Conservation (phyloP, 2,329 filamentous ascomycete genomes). For the Penicillium capsulatum region DNA sequence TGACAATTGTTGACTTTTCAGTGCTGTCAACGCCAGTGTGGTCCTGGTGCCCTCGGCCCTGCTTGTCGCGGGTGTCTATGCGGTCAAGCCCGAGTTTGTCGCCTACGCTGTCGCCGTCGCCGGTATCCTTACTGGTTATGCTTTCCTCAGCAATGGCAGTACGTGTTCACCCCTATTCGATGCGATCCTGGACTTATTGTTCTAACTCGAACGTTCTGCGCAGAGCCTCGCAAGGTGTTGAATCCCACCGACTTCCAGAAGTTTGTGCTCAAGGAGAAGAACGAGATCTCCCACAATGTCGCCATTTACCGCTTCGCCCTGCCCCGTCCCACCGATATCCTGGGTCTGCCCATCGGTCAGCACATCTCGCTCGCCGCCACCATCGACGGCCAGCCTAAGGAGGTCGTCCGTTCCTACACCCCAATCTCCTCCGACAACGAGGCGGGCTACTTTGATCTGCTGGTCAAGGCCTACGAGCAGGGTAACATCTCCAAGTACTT, state of each 20-base stretch:
- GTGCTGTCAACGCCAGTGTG: conserved; percentile 61
- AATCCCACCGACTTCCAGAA: conserved; percentile 86
- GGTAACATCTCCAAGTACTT: conserved; percentile 97
- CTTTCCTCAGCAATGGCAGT: conserved; percentile 64
- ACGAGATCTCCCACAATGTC: conserved; percentile 92
- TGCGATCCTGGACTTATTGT: no score
- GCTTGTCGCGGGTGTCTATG: conserved; percentile 68
- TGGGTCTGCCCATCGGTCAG: conserved; percentile 96
- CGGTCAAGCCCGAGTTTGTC: conserved; percentile 74
- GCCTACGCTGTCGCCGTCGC: conserved; percentile 67
- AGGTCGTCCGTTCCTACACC: conserved; percentile 87
- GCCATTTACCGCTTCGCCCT: conserved; percentile 97
- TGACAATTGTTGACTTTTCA: conserved; percentile 16
- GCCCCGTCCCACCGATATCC: conserved; percentile 70
- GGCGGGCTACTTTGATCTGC: conserved; percentile 87
- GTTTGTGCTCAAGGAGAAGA: conserved; percentile 92
- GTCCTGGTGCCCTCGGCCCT: conserved; percentile 80
- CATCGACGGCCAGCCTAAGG: conserved; percentile 71
- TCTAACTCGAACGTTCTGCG: no score
- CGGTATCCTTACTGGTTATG: conserved; percentile 62
- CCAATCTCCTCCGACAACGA: conserved; percentile 86
- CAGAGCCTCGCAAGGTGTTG: conserved; percentile 75
- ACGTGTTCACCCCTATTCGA: conserved; percentile 64
- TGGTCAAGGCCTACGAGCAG: conserved; percentile 96
- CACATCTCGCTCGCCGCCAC: conserved; percentile 93